Evolutionary conservation across 257 asterid species (phyloP).

Genomic region (Asclepias syriaca): DNA sequence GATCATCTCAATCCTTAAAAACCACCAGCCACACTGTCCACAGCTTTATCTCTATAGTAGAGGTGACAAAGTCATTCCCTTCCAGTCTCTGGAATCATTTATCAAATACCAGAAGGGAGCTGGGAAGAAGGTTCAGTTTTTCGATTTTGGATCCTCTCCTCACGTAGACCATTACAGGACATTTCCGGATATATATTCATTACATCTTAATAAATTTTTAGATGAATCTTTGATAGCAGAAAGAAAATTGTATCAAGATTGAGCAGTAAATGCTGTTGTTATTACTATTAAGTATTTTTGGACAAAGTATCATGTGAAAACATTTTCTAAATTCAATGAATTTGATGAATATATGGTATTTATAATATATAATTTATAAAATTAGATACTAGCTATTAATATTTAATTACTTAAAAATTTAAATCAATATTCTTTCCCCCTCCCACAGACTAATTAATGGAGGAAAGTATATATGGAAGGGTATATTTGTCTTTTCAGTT

Average conservation of each 20-base stretch:
- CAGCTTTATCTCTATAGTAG: slow-evolving; percentile 79
- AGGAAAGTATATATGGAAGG: no score
- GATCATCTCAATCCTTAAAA: slow-evolving; percentile 37
- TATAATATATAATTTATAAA: no score
- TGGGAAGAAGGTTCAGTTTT: slow-evolving; percentile 46
- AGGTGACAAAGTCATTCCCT: slow-evolving; percentile 77
- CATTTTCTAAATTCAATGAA: no score
- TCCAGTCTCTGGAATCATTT: slow-evolving; percentile 52
- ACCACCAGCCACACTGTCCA: slow-evolving; percentile 68
- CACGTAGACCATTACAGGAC: slow-evolving; percentile 87
- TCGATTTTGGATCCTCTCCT: slow-evolving; percentile 68
- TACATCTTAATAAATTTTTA: slow-evolving; percentile 50
- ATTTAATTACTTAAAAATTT: no score
- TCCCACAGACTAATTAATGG: no score
- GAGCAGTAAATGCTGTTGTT: slow-evolving; percentile 1
- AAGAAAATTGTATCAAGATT: slow-evolving; percentile 19
- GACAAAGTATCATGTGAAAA: no score
- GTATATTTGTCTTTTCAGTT: no score
- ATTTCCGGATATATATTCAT: slow-evolving; percentile 47
- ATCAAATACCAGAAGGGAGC: slow-evolving; percentile 50
- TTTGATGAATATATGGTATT: no score
- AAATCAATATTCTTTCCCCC: no score
- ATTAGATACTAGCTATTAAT: no score
- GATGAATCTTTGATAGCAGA: slow-evolving; percentile 34
- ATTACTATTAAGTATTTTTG: no score